These are phyloP conservation scores for Heritiera fomes DNA, from an alignment of 345 rosid species.

Conservation along the genomic window DNA sequence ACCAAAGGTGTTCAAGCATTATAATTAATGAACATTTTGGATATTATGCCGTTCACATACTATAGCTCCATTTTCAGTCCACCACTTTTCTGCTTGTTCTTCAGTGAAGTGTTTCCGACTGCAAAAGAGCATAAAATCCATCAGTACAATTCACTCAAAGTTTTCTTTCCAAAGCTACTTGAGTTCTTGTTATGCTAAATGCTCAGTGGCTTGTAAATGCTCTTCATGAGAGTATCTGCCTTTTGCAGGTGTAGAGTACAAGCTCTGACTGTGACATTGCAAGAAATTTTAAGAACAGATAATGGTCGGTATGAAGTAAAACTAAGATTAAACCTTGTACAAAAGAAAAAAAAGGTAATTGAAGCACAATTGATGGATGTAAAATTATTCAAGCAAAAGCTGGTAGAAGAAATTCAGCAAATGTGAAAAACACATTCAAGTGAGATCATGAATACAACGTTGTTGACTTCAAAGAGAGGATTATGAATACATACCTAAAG, in stretches of 20 bases:
- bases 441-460: not conserved
- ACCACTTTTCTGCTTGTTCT: conserved; percentile 88
- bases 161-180: not conserved
- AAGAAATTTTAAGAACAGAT: not conserved
- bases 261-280: not conserved
- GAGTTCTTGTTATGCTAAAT: not conserved
- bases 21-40: conserved; percentile 17
- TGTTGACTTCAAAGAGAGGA: conserved; percentile 7
- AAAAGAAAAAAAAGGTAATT: not conserved
- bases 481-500: conserved; percentile 58
- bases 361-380: not conserved
- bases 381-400: not conserved
- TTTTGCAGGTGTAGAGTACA: not conserved
- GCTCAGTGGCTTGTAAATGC: not conserved
- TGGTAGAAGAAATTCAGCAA: not conserved
- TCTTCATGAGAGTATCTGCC: not conserved
- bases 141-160: not conserved
- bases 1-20: not conserved
- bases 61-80: conserved; percentile 70
- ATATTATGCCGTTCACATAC: conserved; percentile 64
- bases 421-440: not conserved
- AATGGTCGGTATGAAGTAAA: not conserved
- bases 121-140: conserved; percentile 24
- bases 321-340: not conserved
- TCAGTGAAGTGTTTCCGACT: conserved; percentile 76